Evolutionary conservation across 163 green algal species (phyloP), one percentile per base, ranked within the genome.

Genomic region (Volvox carteri): DNA sequence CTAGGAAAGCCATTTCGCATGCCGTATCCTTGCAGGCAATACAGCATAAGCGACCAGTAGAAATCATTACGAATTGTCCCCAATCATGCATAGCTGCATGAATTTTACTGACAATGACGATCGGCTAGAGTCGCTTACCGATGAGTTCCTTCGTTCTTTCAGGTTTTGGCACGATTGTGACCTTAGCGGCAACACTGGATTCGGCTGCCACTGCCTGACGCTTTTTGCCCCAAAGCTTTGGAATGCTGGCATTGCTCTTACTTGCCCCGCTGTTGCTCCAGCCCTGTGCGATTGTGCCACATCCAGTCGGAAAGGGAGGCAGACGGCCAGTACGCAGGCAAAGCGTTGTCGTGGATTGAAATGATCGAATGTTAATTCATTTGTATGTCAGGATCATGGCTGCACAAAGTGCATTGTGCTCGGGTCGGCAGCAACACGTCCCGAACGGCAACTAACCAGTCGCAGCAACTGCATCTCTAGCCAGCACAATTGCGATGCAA

Each of bases 191-290:
- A 16, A 89, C 78, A 28, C 41, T 84, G 11, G 90, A 90, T 52
- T 97, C 93, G 0, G 93, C 93, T 1, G 94, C 92, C 12, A 97
- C 92, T 1, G 91, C 95, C 65, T 95, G 88, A 56, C 94, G 91
- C 86, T 95, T 95, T 85, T 90, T 90, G 25, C 52, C 54, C 89
- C 89, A 92, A 8, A 92, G 67, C 37, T 62, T 72, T 21, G 83
- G 83, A 23, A 88, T 50, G 28, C 35, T 83, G 12, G 67, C 68
- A n/a, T 73, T 60, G 2, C 68, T 48, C 2, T 81, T 46, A 2
- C 37, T 44, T 2, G 67, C 28, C 16, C 65, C 65, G 65, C 18
- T 48, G 5, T 42, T 67, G 68, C 83, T 88, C 83, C 83, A 88
- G 2, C 48, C 67, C 68, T 88, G 65, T 28, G 1, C 30, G 18